These are phyloP conservation scores for Primulina huaijiensis DNA, from an alignment of 257 asterid species.

Conservation along the genomic window DNA sequence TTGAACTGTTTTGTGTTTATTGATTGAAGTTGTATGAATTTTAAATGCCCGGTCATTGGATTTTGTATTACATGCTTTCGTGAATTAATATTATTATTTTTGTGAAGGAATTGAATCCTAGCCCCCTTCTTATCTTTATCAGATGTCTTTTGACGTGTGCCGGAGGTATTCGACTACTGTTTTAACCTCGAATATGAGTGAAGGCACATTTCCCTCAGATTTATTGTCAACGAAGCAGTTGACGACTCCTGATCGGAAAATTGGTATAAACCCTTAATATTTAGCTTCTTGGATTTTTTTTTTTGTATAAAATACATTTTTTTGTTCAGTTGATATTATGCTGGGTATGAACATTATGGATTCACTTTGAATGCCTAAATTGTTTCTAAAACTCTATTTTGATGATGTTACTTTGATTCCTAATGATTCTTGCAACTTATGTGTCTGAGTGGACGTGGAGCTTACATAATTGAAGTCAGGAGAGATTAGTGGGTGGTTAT, in stretches of 20 bases:
- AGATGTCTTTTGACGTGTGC: conserved; percentile 26
- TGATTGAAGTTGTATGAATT: background rate
- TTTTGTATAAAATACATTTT: background rate
- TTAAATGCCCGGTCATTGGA: background rate
- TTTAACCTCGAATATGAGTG: conserved; percentile 39
- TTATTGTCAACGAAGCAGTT: conserved; percentile 42
- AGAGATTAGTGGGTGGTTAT: background rate
- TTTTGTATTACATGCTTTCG: background rate
- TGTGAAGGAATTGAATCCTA: background rate
- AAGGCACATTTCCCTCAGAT: conserved; percentile 52
- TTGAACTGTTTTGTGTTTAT: no score
- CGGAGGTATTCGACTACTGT: conserved; percentile 50
- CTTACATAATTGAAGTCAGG: background rate
- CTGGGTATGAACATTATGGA: background rate
- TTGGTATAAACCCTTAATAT: conserved; percentile 40
- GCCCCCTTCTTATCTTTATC: conserved; percentile 21
- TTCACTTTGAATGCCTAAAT: background rate
- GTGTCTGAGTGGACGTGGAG: background rate
- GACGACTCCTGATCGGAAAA: conserved; percentile 50
- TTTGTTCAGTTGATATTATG: background rate
- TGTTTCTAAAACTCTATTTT: background rate
- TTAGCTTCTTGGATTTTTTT: background rate
- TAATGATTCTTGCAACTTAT: background rate
- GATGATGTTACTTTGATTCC: background rate
- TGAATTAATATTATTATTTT: background rate